Percentiles rank a stretch among this genome's conserved stretches.
Conservation (phyloP, 2,329 filamentous ascomycete genomes). For the Paecilomyces dactylethromorphus region DNA sequence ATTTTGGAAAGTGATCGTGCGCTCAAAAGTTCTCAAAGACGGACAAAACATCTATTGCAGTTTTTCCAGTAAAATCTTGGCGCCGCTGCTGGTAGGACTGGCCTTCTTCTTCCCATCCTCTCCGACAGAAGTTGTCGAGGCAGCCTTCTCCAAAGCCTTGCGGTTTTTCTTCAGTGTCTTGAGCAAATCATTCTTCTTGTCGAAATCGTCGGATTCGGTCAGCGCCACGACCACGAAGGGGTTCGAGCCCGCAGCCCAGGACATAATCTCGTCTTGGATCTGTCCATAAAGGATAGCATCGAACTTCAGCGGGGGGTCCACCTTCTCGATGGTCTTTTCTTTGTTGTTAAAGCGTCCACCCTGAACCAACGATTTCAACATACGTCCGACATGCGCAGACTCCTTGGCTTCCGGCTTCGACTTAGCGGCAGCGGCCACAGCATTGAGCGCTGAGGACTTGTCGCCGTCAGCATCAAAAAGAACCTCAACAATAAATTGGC, state of each 20-base stretch:
- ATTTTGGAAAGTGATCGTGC: background rate
- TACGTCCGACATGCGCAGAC: constrained; percentile 63
- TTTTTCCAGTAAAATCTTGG: constrained; percentile 32
- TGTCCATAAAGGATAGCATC: constrained; percentile 72
- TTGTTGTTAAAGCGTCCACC: constrained; percentile 79
- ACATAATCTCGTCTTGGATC: constrained; percentile 66
- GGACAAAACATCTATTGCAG: constrained; percentile 16
- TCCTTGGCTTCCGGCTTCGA: constrained; percentile 48
- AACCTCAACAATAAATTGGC: constrained; percentile 77
- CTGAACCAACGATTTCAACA: constrained; percentile 86
- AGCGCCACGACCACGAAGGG: constrained; percentile 81
- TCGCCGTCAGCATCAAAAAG: constrained; percentile 70
- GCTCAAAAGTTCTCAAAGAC: background rate
- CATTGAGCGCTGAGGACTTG: constrained; percentile 66
- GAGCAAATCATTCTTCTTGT: constrained; percentile 58
- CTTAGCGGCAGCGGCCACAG: constrained; percentile 48
- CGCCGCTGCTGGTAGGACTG: constrained; percentile 40
- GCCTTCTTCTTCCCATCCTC: constrained; percentile 34
- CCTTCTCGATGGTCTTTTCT: constrained; percentile 62
- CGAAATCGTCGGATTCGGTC: constrained; percentile 67
- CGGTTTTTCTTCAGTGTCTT: constrained; percentile 67
- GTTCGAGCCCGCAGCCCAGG: constrained; percentile 81
- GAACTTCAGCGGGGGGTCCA: constrained; percentile 74
- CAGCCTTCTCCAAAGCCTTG: constrained; percentile 57
- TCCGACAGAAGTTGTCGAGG: constrained; percentile 48